Evolutionary conservation across 306 rosid genomes (phyloP).

Genomic region (Glycyrrhiza uralensis): DNA sequence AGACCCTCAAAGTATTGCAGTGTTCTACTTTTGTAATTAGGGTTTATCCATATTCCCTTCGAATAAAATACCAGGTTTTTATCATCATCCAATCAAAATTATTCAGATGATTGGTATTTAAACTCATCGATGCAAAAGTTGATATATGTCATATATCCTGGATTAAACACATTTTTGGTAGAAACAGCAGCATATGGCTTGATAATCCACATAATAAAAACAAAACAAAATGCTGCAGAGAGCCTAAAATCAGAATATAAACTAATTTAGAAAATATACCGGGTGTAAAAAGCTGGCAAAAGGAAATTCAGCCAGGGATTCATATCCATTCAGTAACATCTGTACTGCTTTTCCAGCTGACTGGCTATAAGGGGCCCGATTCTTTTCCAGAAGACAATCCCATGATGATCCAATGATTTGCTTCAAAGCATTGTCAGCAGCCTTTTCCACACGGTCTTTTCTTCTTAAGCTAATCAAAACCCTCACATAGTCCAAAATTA

Average conservation of each 20-base stretch:
- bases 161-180: conserved; percentile 12
- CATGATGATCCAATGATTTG: conserved; percentile 58
- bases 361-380: conserved; percentile 31
- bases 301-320: conserved; percentile 93
- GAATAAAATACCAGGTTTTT: background rate
- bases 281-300: conserved; percentile 76
- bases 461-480: conserved; percentile 76
- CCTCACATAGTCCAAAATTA: conserved; percentile 86
- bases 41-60: background rate
- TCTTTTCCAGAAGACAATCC: conserved; percentile 50
- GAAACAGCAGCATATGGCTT: background rate
- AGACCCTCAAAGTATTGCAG: background rate
- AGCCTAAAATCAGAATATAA: conserved; percentile 26
- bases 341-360: conserved; percentile 34
- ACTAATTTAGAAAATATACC: conserved; percentile 46
- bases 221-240: conserved; percentile 23
- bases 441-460: conserved; percentile 62
- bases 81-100: background rate
- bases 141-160: background rate
- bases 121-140: conserved; percentile 1
- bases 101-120: background rate
- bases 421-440: conserved; percentile 68
- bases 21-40: background rate
- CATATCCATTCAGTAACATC: conserved; percentile 62
- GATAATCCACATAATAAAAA: background rate